Conservation (phyloP, 768 basidiomycete genomes). For the Cytidiella melzeri region DNA sequence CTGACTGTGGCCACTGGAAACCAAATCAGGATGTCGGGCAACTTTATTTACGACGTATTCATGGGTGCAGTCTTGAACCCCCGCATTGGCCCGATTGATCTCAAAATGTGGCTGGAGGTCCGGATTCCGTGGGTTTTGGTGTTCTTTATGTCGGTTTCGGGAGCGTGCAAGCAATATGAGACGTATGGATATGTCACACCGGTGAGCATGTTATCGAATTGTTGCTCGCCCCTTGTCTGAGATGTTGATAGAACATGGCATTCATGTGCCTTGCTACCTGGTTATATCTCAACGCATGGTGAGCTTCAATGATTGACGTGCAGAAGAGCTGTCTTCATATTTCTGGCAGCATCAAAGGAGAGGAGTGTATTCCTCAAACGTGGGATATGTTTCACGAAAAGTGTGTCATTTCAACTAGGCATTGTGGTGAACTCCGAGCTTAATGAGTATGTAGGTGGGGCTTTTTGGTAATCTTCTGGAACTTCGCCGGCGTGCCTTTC, state of each 20-base stretch:
- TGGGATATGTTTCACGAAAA: constrained; percentile 99
- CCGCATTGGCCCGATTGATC: constrained; percentile 81
- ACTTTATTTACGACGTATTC: constrained; percentile 90
- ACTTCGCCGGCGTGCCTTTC: constrained; percentile 89
- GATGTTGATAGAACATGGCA: constrained; percentile 71
- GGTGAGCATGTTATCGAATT: constrained; percentile 37
- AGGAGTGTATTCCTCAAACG: constrained; percentile 92
- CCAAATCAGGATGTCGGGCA: constrained; percentile 91
- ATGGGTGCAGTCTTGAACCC: constrained; percentile 97
- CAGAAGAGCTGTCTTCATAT: too few species aligned
- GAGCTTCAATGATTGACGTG: too few species aligned
- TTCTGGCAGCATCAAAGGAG: constrained; percentile 69
- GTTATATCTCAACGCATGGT: constrained; percentile 96
- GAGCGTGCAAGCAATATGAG: constrained; percentile 94
- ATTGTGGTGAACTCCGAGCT: background rate
- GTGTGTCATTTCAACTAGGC: constrained; percentile 29
- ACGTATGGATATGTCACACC: constrained; percentile 86
- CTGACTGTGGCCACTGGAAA: constrained; percentile 70
- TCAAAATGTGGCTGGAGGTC: constrained; percentile 99
- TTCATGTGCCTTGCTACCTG: constrained; percentile 96
- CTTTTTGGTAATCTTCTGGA: constrained; percentile 99
- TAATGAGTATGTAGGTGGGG: constrained; percentile 53
- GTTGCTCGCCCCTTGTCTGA: background rate
- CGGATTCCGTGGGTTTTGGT: constrained; percentile 96
- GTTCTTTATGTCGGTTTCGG: constrained; percentile 88